These are phyloP conservation scores for Ascochyta viciae-villosae DNA, from an alignment of 2,329 filamentous ascomycete genomes.

Conservation along the genomic window DNA sequence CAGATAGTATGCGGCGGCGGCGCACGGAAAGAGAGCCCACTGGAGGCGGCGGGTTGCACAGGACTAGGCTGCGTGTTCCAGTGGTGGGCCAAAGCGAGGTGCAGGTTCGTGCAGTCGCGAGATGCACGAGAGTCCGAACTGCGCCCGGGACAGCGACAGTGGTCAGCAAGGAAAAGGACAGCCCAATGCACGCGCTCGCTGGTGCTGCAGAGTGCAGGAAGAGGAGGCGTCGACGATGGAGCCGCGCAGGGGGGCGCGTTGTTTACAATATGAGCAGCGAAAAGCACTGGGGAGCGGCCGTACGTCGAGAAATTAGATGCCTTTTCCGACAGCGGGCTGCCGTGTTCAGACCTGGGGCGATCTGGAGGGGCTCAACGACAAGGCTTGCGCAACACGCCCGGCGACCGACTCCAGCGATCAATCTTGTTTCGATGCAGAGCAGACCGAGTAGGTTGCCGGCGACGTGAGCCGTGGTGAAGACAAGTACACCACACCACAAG, in stretches of 20 bases:
- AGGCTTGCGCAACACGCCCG: conserved; percentile 14
- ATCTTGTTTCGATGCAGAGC: not conserved
- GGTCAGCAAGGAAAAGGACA: conserved; percentile 25
- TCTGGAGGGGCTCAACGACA: conserved; percentile 29
- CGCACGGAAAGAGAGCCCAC: conserved; percentile 38
- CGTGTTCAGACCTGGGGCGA: conserved; percentile 26
- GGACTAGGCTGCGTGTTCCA: conserved; percentile 17
- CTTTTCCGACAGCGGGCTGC: conserved; percentile 30
- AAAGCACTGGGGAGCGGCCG: conserved; percentile 9
- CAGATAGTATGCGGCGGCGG: conserved; percentile 46
- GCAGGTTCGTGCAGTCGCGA: conserved; percentile 16
- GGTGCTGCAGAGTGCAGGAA: conserved; percentile 29
- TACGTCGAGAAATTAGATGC: conserved; percentile 40
- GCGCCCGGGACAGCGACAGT: conserved; percentile 30
- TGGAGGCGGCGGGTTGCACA: conserved; percentile 27
- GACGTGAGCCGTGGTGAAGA: not conserved
- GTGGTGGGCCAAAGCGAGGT: conserved; percentile 35
- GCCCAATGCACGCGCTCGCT: conserved; percentile 32
- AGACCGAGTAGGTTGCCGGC: not conserved
- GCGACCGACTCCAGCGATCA: conserved; percentile 4
- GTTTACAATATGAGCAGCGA: conserved; percentile 15
- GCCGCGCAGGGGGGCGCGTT: conserved; percentile 19
- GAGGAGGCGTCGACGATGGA: conserved; percentile 20
- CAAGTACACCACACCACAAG: conserved; percentile 12
- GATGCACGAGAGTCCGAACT: conserved; percentile 24